Percentiles rank a stretch among this genome's conserved stretches.
Conservation (phyloP, 805 yeast species). For the Wickerhamiella hasegawae region DNA sequence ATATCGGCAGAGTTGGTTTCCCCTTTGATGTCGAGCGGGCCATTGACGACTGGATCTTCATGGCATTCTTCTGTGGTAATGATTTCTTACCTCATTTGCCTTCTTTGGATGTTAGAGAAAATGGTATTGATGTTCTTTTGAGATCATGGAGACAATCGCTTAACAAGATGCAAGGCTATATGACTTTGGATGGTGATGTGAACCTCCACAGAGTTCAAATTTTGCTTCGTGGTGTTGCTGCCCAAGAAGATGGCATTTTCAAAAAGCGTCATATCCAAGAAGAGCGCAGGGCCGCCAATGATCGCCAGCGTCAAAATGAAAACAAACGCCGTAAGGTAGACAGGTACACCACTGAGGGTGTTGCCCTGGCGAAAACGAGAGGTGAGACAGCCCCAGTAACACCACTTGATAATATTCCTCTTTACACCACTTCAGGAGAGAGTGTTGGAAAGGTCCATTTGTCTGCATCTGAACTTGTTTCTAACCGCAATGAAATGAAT, state of each 20-base stretch:
- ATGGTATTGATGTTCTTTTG: constrained; percentile 71
- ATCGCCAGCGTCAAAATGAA: constrained; percentile 24
- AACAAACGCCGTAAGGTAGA: constrained; percentile 22
- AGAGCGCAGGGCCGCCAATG: constrained; percentile 45
- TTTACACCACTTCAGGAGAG: constrained; percentile 63
- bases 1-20: constrained; percentile 51
- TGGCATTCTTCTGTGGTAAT: constrained; percentile 97
- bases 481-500: constrained; percentile 7
- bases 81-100: constrained; percentile 97
- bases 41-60: constrained; percentile 95
- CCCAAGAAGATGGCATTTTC: constrained; percentile 67
- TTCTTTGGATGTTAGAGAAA: constrained; percentile 84
- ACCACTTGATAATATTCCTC: constrained; percentile 57
- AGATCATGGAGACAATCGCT: constrained; percentile 67
- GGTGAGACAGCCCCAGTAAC: constrained; percentile 59
- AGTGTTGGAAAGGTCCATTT: constrained; percentile 51
- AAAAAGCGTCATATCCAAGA: constrained; percentile 54
- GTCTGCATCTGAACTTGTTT: constrained; percentile 55
- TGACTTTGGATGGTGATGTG: constrained; percentile 81
- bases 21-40: constrained; percentile 86
- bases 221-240: constrained; percentile 46
- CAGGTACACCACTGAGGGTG: constrained; percentile 4
- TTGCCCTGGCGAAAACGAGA: constrained; percentile 34
- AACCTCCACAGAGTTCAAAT: constrained; percentile 63
- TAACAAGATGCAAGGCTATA: constrained; percentile 52